Evolutionary conservation across 2,329 filamentous ascomycete species (phyloP), one percentile per base, ranked within the genome.

Genomic region (Phaeophleospora eucalypticola): DNA sequence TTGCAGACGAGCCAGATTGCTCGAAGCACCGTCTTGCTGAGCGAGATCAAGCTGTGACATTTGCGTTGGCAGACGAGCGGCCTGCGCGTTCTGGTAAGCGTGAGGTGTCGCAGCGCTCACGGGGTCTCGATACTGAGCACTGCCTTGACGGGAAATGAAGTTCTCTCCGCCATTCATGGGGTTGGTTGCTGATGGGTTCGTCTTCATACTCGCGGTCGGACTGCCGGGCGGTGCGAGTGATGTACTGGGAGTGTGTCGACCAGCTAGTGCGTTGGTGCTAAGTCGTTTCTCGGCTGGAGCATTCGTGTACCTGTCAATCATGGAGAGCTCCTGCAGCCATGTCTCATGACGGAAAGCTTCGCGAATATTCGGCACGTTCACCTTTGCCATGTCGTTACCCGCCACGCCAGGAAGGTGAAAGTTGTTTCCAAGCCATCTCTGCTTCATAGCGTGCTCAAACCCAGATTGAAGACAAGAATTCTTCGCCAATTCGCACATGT

Each of bases 401-500:
- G 79, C 77, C 32, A 87, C 84, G 2, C 93, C 93, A 0, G 87
- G 86, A 33, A 85, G 72, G 62, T 86, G 76, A 65, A 84, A 97
- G 54, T 87, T 81, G 24, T 78, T 74, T 2, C 93, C 93, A 3
- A 98, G 74, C 91, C 91, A 98, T 66, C 89, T 82, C 63, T 90
- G 83, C 70, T 98, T 98, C 61, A 97, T 76, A 10, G 83, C 79
- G 59, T 86, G 76, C 65, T 98, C 93, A 63, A 95, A 98, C 4
- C 93, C 93, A 65, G 89, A 95, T 67, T 98, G 93, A 59, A 85
- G 82, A 34, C 98, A 93, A 8, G 89, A 95, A 66, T 97, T 91
- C 70, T 95, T 95, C 18, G 93, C 93, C 47, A 98, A 71, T 70
- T 98, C 93, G 65, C 93, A 97, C 93, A 98, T 98, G 63, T 98